A percentile compares a stretch with the other conserved stretches of the same genome.
Evolutionary conservation across 2,329 filamentous ascomycete species (phyloP).

Genomic region (Pseudohalonectria lignicola): DNA sequence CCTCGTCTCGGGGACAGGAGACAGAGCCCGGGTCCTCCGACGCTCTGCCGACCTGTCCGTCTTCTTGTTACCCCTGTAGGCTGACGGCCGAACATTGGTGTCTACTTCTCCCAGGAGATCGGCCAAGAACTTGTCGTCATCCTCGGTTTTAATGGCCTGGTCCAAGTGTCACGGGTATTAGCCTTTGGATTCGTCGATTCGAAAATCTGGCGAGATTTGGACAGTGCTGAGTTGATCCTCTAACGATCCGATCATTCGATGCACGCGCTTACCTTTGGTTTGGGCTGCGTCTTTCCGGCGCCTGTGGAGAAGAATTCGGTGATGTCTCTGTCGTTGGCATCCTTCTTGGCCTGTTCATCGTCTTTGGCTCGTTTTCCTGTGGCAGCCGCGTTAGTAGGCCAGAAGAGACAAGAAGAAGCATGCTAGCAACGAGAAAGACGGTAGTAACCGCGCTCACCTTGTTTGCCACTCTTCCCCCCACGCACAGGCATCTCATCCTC

Average conservation of each 20-base stretch:
- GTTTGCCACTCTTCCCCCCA: slow-evolving; percentile 20
- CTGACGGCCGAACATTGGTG: slow-evolving; percentile 48
- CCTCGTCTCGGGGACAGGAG: slow-evolving; percentile 52
- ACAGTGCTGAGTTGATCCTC: no score
- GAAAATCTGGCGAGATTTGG: no score
- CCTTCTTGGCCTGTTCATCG: slow-evolving; percentile 73
- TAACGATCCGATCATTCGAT: no score
- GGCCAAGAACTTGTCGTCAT: slow-evolving; percentile 79
- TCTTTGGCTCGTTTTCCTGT: slow-evolving; percentile 71
- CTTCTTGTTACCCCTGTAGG: slow-evolving; percentile 48
- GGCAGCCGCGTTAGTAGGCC: slow-evolving; percentile 1
- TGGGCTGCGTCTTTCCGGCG: slow-evolving; percentile 52
- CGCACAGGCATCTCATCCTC: slow-evolving; percentile 49
- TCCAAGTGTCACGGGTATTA: no score
- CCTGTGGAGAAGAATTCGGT: slow-evolving; percentile 89
- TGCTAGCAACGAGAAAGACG: not conserved
- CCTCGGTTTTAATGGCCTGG: slow-evolving; percentile 67
- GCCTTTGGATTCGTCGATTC: no score
- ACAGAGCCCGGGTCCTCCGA: slow-evolving; percentile 69
- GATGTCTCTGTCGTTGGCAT: slow-evolving; percentile 84
- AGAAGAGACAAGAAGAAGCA: not conserved
- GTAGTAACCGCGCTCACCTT: slow-evolving; percentile 35
- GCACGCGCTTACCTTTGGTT: slow-evolving; percentile 71
- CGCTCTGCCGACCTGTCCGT: slow-evolving; percentile 60
- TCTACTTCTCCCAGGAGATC: slow-evolving; percentile 83